Base-by-base conservation (phyloP, 2,329 filamentous ascomycete species). In the Claviceps paspali region DNA sequence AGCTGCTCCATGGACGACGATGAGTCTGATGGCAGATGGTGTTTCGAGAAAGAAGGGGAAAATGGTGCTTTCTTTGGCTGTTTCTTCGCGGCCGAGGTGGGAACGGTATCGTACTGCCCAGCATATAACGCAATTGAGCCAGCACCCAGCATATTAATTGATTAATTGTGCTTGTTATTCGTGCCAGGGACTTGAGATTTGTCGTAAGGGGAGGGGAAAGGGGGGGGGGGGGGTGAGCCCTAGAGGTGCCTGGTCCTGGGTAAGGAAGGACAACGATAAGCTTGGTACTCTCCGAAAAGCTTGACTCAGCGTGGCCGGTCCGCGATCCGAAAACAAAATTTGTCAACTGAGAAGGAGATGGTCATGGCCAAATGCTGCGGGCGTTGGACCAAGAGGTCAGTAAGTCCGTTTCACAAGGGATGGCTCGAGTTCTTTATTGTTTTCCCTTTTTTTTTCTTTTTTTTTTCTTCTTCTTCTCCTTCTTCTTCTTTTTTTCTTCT, bases 41-140 rank as follows among this genome's bases (percentile, higher is more conserved):
- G 26, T 35, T 31, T 30, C 27, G 40, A 30, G 33, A 31, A 36
- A 27, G 42, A 33, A 37, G 29, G 12, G 19, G 30, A 38, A n/a
- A 37, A 35, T 32, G 30, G 38, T 28, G 41, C 36, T 31, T 27
- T 38, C 18, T 38, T 37, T 35, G 42, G 28, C 17, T 34, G 23
- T 36, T 33, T 42, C 33, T 34, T 40, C 31, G 33, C 17, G 11
- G 29, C 21, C 29, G 19, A 32, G 26, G 41, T 43, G 41, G 41
- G 31, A 36, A 41, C 39, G 1, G 44, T 43, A 42, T 49, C 35
- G 36, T 49, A 41, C 29, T 49, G 45, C 41, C 49, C 49, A 39
- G 47, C 46, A 31, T 50, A 48, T 38, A 49, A 44, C 40, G 45
- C 41, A 43, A 52, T 47, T 15, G 46, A 35, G 33, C 49, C 41